phyloP scores from a whole-genome alignment of 1,284 basidiomycete genomes.

The Golubevia sp. region DNA sequence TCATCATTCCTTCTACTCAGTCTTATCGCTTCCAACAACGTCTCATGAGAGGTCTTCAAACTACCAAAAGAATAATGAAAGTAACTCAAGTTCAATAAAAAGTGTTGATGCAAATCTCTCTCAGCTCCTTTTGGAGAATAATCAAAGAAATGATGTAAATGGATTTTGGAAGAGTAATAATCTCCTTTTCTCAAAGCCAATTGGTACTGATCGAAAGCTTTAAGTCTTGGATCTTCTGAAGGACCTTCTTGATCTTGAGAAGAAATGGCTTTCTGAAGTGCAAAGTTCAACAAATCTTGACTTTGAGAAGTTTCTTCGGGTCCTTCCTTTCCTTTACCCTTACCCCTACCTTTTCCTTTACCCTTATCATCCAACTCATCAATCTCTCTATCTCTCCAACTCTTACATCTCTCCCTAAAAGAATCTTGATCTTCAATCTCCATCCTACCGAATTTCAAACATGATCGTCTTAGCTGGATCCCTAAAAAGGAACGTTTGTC shows the following conservation, averaged over 20 bases:
- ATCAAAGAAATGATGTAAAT: too few relatives aligned
- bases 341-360: neutral
- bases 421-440: neutral
- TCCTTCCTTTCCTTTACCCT: neutral
- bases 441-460: neutral
- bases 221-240: neutral
- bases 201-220: neutral
- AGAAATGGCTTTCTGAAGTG: too few relatives aligned
- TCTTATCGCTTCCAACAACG: neutral
- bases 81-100: too few relatives aligned
- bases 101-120: too few relatives aligned
- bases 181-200: neutral
- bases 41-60: neutral
- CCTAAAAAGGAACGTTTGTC: too few relatives aligned
- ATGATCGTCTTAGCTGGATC: neutral
- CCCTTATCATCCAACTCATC: neutral
- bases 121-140: too few relatives aligned
- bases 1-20: neutral
- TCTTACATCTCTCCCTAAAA: neutral
- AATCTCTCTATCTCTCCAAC: neutral
- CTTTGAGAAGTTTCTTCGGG: neutral
- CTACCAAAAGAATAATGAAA: too few relatives aligned
- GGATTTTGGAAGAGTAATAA: neutral
- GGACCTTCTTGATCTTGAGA: neutral
- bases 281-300: neutral